Base-by-base conservation (phyloP, 768 basidiomycete genomes). In the Lentinula guzmanii region DNA sequence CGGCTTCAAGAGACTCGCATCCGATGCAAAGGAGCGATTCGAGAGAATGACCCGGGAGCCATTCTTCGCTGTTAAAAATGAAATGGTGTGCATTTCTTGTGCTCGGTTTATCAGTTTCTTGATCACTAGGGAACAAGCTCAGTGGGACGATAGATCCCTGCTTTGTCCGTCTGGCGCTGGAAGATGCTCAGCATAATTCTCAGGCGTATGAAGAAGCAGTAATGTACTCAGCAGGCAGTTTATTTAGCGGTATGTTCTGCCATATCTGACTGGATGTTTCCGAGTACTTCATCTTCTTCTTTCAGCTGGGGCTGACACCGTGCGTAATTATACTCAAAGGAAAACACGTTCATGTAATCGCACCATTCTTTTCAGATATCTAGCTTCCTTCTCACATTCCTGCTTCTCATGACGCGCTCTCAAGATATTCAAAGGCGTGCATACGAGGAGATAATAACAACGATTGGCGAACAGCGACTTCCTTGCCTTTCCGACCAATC, bases 201-300 rank as follows among this genome's bases (percentile, higher is more conserved):
- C 10, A 24, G 28, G 18, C 55, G 10, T 24, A 39, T 15, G 71
- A 69, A 18, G 64, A 54, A 10, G 63, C 69, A 4, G 71, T 74
- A 60, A 71, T 72, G 61, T 67, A 62, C 31, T 65, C 68, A 41
- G 71, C 68, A 1, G 69, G 69, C 3, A 74, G 70, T 9, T 66
- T 67, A 4, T 68, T 71, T 35, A 66, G 61, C 0, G 68, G 73
- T 70, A 46, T 53, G 66, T 46, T 10, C 9, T 11, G 2, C 21
- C 42, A 16, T 2, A 58, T 50, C 18, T 50, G 8, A 10, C 15
- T 21, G 8, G 34, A 10, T 33, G 18, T 42, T 9, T 8, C 1
- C 9, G n/a, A 15, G 7, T 50, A 31, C 1, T 21, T 4, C 8
- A 50, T 50, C 5, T 7, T 31, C 18, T 31, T 50, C n/a, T n/a